phyloP scores from a whole-genome alignment of 1,139 yeast species.

The Suhomyces atakaporum region DNA sequence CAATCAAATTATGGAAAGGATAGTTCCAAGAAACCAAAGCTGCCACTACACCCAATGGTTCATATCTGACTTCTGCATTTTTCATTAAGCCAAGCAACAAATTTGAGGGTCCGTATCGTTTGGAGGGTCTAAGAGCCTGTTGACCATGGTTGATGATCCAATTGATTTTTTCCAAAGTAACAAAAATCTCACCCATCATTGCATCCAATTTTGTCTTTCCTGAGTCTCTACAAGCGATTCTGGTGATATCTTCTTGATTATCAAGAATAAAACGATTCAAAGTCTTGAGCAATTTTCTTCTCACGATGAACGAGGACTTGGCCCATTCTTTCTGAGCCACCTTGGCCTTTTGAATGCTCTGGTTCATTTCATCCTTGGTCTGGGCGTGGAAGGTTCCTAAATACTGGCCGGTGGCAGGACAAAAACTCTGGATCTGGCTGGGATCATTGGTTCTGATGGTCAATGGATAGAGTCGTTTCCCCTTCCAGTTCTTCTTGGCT shows the following conservation, averaged over 20 bases:
- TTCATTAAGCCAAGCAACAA: slow-evolving; percentile 70
- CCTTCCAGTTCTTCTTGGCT: slow-evolving; percentile 92
- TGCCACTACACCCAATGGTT: slow-evolving; percentile 86
- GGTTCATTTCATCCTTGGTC: slow-evolving; percentile 68
- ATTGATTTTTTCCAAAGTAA: slow-evolving; percentile 84
- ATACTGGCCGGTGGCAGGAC: slow-evolving; percentile 94
- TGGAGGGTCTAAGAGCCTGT: slow-evolving; percentile 64
- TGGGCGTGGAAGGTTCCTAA: slow-evolving; percentile 72
- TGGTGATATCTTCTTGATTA: slow-evolving; percentile 83
- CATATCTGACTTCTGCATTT: slow-evolving; percentile 89
- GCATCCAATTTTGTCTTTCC: slow-evolving; percentile 97
- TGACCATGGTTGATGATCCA: slow-evolving; percentile 91
- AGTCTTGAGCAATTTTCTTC: slow-evolving; percentile 72
- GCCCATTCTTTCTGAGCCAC: slow-evolving; percentile 66
- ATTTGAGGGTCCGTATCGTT: slow-evolving; percentile 85
- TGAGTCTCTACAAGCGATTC: slow-evolving; percentile 93
- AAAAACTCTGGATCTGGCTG: slow-evolving; percentile 71
- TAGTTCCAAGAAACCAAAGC: slow-evolving; percentile 97
- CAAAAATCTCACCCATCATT: slow-evolving; percentile 92
- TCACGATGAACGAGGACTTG: slow-evolving; percentile 56
- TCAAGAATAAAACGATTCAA: slow-evolving; percentile 69
- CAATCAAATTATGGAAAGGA: slow-evolving; percentile 90
- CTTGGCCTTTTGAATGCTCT: slow-evolving; percentile 54
- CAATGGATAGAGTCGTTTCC: slow-evolving; percentile 69
- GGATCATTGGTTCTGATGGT: slow-evolving; percentile 61